Percentiles rank a stretch among this genome's conserved stretches.
Evolutionary conservation across 768 basidiomycete species (phyloP).

Genomic region (Royoungia palumana): DNA sequence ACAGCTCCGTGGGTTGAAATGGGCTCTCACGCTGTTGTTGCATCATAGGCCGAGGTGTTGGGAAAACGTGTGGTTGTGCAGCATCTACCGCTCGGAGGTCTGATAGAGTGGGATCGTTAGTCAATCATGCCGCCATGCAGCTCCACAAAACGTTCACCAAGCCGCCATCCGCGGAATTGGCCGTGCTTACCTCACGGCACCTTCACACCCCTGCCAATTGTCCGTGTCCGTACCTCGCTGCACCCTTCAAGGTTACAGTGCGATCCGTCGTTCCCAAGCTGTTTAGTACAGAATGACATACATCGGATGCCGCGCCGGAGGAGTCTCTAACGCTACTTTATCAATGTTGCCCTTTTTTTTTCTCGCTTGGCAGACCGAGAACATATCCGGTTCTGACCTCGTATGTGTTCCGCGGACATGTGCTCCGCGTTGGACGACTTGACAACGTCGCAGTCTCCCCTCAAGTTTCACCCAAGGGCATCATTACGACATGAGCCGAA

Average conservation of each 20-base stretch:
- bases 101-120: constrained; percentile 61
- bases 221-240: background rate
- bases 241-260: background rate
- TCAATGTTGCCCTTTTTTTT: background rate
- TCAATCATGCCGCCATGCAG: background rate
- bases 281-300: background rate
- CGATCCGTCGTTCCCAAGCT: constrained; percentile 11
- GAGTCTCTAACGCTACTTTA: background rate
- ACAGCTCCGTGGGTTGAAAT: background rate
- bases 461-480: background rate
- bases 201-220: constrained; percentile 17
- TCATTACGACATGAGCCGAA: background rate
- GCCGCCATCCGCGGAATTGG: constrained; percentile 18
- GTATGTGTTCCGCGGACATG: no score
- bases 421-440: no score
- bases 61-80: constrained; percentile 96
- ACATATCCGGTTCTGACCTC: no score
- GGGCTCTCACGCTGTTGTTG: constrained; percentile 6
- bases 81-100: constrained; percentile 82
- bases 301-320: background rate
- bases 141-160: constrained; percentile 1
- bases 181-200: background rate
- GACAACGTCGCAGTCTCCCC: no score
- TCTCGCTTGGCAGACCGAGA: background rate
- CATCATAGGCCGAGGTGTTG: constrained; percentile 75